Evolutionary conservation across 805 yeast genomes (phyloP), one percentile per base, ranked within the genome.

Genomic region (Kazachstania viticola): DNA sequence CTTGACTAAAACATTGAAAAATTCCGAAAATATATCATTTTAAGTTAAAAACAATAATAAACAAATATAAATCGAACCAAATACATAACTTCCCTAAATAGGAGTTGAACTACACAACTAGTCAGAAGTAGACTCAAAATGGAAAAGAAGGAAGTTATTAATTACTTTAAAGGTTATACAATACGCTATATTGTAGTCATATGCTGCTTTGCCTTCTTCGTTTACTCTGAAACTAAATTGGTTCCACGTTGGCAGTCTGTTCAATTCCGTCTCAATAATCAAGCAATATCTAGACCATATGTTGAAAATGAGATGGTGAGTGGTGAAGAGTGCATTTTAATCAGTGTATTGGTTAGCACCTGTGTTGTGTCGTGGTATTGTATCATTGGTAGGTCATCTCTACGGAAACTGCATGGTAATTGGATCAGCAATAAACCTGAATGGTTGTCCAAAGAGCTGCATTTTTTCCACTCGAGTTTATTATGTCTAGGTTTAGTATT

Each of bases 391-490:
- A 35, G 16, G 14, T 9, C 14, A 9, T 9, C 25, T 9, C 6
- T 23, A n/a, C 9, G 13, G 11, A 34, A 34, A 21, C 15, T 27
- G 6, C 27, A 26, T 22, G 40, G 33, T 5, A 15, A 29, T 1
- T 41, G 42, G 36, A 14, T 26, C 17, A 18, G 24, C 5, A 27
- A 32, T n/a, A 43, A 37, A 19, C 51, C 48, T 9, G 42, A 37
- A 2, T 34, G 33, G 17, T 21, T 50, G n/a, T 25, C 43, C 19
- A 39, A 45, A 23, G 40, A 42, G n/a, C 22, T 32, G 22, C 55
- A 48, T 30, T 36, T 51, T 18, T 35, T 39, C 26, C 52, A 46
- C 27, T 25, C 41, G 6, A 49, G 48, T 35, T 26, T 41, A 16
- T 14, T 44, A 3, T 45, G 48, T 22, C 32, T 46, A 19, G 35